A percentile compares a stretch with the other conserved stretches of the same genome.
Evolutionary conservation across 495 filamentous ascomycete genomes (phyloP).

Genomic region (Xanthoparmelia taractica): DNA sequence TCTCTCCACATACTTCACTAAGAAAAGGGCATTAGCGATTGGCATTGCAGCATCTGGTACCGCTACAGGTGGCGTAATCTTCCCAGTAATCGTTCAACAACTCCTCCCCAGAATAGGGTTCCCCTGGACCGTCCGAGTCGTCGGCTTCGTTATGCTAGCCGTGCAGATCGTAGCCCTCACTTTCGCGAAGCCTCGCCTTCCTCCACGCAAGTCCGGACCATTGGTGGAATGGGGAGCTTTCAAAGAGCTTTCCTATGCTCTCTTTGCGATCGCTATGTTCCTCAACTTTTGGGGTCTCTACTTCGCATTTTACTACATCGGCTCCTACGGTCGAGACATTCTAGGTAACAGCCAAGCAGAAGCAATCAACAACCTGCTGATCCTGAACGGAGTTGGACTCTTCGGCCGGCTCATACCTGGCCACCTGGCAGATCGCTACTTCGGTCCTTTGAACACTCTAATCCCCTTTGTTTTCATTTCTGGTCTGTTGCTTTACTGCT

Average conservation of each 20-base stretch:
- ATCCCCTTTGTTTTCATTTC: conserved; percentile 38
- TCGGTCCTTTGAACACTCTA: conserved; percentile 50
- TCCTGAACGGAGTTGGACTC: conserved; percentile 58
- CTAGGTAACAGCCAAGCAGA: conserved; percentile 46
- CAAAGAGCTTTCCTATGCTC: conserved; percentile 53
- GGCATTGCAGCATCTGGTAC: conserved; percentile 60
- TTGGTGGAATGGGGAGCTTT: conserved; percentile 64
- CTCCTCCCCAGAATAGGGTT: conserved; percentile 66
- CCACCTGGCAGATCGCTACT: conserved; percentile 49
- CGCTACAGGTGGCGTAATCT: conserved; percentile 69
- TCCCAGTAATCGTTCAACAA: conserved; percentile 62
- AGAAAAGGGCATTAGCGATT: conserved; percentile 58
- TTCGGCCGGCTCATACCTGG: conserved; percentile 53
- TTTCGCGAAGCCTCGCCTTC: conserved; percentile 55
- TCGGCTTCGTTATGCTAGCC: conserved; percentile 64
- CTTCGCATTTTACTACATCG: conserved; percentile 50
- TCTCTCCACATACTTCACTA: conserved; percentile 67
- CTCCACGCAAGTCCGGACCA: conserved; percentile 54
- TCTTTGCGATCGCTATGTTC: conserved; percentile 61
- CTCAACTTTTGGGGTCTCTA: conserved; percentile 62
- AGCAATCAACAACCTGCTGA: conserved; percentile 55
- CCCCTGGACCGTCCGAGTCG: conserved; percentile 64
- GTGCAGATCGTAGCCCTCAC: conserved; percentile 46
- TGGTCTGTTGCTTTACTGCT: conserved; percentile 45
- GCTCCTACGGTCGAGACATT: conserved; percentile 49